phyloP scores from a whole-genome alignment of 768 basidiomycete genomes.

The Leccinum disarticulatum region DNA sequence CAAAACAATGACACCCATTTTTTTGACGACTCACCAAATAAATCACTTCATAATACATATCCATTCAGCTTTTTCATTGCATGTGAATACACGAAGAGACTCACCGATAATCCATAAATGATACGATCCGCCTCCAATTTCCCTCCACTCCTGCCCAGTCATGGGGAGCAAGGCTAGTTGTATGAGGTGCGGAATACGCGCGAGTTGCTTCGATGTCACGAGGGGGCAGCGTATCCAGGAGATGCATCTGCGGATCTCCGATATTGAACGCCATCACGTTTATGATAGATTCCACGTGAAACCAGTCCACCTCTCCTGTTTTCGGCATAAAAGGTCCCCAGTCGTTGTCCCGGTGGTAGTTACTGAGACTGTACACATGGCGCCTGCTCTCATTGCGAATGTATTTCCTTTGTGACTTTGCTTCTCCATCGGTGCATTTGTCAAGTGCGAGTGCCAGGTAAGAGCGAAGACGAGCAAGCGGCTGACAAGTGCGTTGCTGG shows the following conservation, averaged over 20 bases:
- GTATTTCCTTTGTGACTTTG: conserved; percentile 24
- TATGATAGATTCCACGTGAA: conserved; percentile 58
- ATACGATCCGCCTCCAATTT: conserved; percentile 72
- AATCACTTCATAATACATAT: conserved; percentile 16
- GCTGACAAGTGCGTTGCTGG: conserved; percentile 25
- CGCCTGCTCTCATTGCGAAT: conserved; percentile 51
- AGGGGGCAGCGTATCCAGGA: conserved; percentile 44
- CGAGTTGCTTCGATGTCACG: conserved; percentile 51
- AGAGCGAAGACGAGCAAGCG: conserved; percentile 46
- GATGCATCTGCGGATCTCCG: conserved; percentile 41
- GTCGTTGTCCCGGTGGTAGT: conserved; percentile 48
- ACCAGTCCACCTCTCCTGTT: conserved; percentile 54
- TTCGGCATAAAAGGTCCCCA: conserved; percentile 58
- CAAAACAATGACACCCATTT: neutral
- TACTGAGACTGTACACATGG: conserved; percentile 63
- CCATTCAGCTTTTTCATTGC: conserved; percentile 28
- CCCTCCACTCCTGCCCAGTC: conserved; percentile 82
- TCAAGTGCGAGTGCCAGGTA: conserved; percentile 49
- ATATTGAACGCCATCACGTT: conserved; percentile 55
- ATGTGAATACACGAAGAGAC: conserved; percentile 22
- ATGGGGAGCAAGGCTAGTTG: conserved; percentile 27
- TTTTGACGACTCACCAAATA: conserved; percentile 20
- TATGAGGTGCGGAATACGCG: conserved; percentile 53
- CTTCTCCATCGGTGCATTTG: conserved; percentile 26
- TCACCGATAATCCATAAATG: conserved; percentile 78